Evolutionary conservation across 495 filamentous ascomycete genomes (phyloP), one percentile per base, ranked within the genome.

Genomic region (Venustampulla echinocandica): DNA sequence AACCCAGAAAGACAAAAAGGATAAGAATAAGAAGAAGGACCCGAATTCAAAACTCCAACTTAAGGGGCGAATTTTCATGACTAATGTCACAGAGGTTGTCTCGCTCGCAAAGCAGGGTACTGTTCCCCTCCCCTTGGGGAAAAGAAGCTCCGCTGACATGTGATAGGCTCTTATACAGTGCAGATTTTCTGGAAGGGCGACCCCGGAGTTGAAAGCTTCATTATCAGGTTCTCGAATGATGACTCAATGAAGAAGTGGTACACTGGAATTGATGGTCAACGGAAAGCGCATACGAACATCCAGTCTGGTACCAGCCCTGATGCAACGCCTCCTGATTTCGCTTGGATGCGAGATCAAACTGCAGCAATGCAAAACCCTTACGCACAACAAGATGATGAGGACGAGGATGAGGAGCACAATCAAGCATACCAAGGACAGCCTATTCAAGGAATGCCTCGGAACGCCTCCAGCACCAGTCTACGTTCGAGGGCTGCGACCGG

Each of bases 131-230:
- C 17, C 13, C 20, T 13, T 23, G 19, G 3, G 9, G 7, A 3
- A 11, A 28, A 3, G 19, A 18, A 18, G 4, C 23, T 20, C 27
- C 14, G 20, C 63, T 66, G 30, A 69, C 58, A 36, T 23, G 14
- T 30, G 23, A 49, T 15, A 92, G 88, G 87, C 35, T 87, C 85
- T 14, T 95, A 96, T 57, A 88, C 85, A 0, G 84, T 95, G 33
- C 92, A 97, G 61, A 97, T 98, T 38, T 97, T 87, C 70, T 98
- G 92, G 92, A 97, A 92, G 61, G 93, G 90, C 4, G 92, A 98
- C 54, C 86, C 90, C 3, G 85, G 87, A 0, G 89, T 97, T 4
- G 92, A 98, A 62, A 95, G 92, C 59, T 98, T 98, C 61, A 79
- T 90, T 57, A 93, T 98, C 57, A 82, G 83, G 48, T 97, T 95